Conservation (phyloP, 768 basidiomycete genomes). For the Megacollybia marginata region DNA sequence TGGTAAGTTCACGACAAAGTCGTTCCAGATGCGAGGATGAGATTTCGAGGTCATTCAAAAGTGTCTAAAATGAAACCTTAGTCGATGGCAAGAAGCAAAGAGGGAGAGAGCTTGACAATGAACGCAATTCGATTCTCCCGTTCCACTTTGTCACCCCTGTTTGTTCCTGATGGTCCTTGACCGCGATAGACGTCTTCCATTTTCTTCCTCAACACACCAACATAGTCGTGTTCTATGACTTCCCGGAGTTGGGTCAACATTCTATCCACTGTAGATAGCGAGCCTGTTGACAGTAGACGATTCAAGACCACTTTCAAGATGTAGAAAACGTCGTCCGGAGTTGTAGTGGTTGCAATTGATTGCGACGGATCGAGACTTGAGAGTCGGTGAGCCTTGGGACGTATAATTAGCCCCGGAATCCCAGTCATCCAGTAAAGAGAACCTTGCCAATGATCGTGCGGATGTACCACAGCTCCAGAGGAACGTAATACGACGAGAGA, state of each 20-base stretch:
- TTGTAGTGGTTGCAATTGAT: constrained; percentile 59
- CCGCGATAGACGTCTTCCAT: constrained; percentile 83
- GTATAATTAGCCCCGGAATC: constrained; percentile 2
- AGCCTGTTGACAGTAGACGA: constrained; percentile 74
- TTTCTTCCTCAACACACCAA: constrained; percentile 72
- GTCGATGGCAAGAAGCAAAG: background rate
- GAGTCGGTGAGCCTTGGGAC: constrained; percentile 73
- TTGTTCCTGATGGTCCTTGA: constrained; percentile 31
- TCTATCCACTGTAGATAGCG: constrained; percentile 45
- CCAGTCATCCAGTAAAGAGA: background rate
- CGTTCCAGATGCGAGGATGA: constrained; percentile 87
- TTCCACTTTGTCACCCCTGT: constrained; percentile 67
- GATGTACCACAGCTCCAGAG: constrained; percentile 90
- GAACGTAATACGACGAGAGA: constrained; percentile 70
- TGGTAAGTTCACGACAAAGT: constrained; percentile 58
- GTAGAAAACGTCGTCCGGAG: constrained; percentile 94
- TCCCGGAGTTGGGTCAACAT: constrained; percentile 60
- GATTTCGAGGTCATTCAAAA: constrained; percentile 91
- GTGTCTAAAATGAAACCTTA: constrained; percentile 41
- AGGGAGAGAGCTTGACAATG: constrained; percentile 51
- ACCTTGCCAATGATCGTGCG: constrained; percentile 86
- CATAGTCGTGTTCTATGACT: constrained; percentile 78
- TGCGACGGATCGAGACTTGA: constrained; percentile 68
- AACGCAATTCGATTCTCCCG: constrained; percentile 73
- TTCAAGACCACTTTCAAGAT: constrained; percentile 80